Evolutionary conservation across 192 early-diverging fungal genomes (phyloP).

Genomic region (Powellomyces hirtus): DNA sequence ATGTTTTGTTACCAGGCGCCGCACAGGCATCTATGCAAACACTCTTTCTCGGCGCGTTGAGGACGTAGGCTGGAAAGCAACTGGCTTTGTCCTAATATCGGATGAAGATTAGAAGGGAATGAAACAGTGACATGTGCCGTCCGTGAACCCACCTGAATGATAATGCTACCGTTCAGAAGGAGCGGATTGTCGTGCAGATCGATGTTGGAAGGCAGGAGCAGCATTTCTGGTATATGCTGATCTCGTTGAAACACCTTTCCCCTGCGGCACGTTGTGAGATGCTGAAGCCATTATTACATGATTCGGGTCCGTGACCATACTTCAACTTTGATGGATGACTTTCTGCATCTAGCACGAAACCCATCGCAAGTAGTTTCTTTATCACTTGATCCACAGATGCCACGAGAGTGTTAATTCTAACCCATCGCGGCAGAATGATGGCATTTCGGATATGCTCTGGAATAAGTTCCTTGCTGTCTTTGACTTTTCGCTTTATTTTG

Average conservation of each 20-base stretch:
- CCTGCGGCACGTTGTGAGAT: not conserved
- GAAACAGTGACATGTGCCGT: not conserved
- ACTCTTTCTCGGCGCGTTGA: constrained; percentile 53
- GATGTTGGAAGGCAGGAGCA: constrained; percentile 81
- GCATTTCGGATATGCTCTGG: constrained; percentile 35
- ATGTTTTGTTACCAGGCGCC: constrained; percentile 95
- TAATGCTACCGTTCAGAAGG: constrained; percentile 71
- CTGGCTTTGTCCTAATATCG: constrained; percentile 78
- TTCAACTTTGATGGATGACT: constrained; percentile 9
- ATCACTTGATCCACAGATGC: constrained; percentile 70
- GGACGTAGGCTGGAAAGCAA: constrained; percentile 88
- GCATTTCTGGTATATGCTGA: constrained; percentile 73
- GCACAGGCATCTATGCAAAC: constrained; percentile 93
- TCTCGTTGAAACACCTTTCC: constrained; percentile 53
- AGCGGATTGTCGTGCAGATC: constrained; percentile 86
- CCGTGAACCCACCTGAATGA: constrained; percentile 68
- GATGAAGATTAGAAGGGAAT: not conserved
- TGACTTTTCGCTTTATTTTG: constrained; percentile 66
- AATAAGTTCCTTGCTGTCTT: constrained; percentile 70
- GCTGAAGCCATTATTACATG: no score
- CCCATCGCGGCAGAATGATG: constrained; percentile 77
- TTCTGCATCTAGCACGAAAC: constrained; percentile 46
- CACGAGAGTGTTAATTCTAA: constrained; percentile 82
- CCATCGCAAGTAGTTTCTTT: constrained; percentile 53
- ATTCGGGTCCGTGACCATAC: not conserved